Base-by-base conservation (phyloP, 306 rosid species). In the Trifolium pratense region DNA sequence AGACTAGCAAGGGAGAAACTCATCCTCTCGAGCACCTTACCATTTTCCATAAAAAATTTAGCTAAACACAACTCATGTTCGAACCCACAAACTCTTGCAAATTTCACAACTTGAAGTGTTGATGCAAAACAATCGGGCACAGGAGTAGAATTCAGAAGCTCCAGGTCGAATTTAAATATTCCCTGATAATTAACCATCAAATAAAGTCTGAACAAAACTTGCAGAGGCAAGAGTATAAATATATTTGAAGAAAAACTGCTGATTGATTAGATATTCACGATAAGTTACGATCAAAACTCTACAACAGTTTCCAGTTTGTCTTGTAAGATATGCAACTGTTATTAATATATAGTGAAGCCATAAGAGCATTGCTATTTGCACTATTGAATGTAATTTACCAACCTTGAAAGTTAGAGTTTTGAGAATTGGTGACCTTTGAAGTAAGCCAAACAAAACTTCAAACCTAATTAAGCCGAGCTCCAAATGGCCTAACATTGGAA, bases 21-120 rank as follows among this genome's bases (percentile, higher is more conserved):
- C 17, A 29, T 58, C 20, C 65, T 58, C 39, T 58, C 39, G 5
- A 58, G 65, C 65, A 58, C 20, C 9, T 4, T 48, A 48, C 53
- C 9, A 1, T 48, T 48, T 48, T 48, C 53, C 53, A 48, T 48
- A 48, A 48, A 48, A 48, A 49, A 75, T 52, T 80, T 80, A 29
- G 73, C 68, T 3, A 80, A 16, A 42, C 18, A 18, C 11, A 75
- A 31, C 46, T 80, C 68, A 36, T 73, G 57, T 9, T 73, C 7
- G 1, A 1, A 9, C 3, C 71, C 75, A 5, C 26, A 0, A 12
- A 57, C 31, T 5, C 4, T 13, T 58, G 12, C 57, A 65, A 73
- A 46, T 36, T 79, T 66, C 26, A 79, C 79, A 57, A 34, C 37
- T 12, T 73, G 15, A 7, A 80, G 79, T 2, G 31, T 36, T 7